These are phyloP conservation scores for Mucor circinelloides DNA, from an alignment of 371 early-diverging fungal species.

Conservation along the genomic window DNA sequence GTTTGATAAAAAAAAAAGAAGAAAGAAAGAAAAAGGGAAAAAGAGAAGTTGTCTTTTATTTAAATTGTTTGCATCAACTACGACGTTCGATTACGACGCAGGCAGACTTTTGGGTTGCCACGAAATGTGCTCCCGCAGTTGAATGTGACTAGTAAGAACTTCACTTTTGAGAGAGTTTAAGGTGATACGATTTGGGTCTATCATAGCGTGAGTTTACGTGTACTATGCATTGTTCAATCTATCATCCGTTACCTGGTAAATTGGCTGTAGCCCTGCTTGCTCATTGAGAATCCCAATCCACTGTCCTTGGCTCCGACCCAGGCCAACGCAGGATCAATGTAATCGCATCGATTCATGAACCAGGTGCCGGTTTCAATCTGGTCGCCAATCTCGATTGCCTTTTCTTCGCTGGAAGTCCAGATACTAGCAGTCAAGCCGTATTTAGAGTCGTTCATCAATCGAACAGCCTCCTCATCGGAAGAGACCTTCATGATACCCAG, in stretches of 20 bases:
- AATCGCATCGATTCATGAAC: conserved; percentile 89
- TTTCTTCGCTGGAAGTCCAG: conserved; percentile 73
- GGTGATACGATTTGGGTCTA: conserved; percentile 57
- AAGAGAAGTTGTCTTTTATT: background rate
- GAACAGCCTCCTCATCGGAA: conserved; percentile 78
- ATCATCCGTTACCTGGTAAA: conserved; percentile 51
- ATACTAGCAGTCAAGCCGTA: conserved; percentile 87
- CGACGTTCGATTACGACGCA: background rate
- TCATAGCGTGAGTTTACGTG: background rate
- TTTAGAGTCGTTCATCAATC: conserved; percentile 79
- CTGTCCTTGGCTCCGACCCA: conserved; percentile 87
- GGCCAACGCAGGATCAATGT: conserved; percentile 77
- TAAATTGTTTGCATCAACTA: background rate
- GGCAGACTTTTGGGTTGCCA: too few relatives aligned
- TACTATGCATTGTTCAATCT: too few relatives aligned
- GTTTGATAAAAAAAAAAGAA: background rate
- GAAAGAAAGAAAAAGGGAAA: background rate
- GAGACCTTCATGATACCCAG: conserved; percentile 75
- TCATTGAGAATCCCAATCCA: conserved; percentile 76
- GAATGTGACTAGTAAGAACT: background rate
- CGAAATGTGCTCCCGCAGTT: background rate
- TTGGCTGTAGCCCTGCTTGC: conserved; percentile 71
- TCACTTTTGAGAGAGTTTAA: conserved; percentile 45
- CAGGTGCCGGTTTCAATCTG: conserved; percentile 83
- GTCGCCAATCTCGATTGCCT: conserved; percentile 66